Evolutionary conservation across 371 early-diverging fungal species (phyloP).

Genomic region (Umbelopsis sp.): DNA sequence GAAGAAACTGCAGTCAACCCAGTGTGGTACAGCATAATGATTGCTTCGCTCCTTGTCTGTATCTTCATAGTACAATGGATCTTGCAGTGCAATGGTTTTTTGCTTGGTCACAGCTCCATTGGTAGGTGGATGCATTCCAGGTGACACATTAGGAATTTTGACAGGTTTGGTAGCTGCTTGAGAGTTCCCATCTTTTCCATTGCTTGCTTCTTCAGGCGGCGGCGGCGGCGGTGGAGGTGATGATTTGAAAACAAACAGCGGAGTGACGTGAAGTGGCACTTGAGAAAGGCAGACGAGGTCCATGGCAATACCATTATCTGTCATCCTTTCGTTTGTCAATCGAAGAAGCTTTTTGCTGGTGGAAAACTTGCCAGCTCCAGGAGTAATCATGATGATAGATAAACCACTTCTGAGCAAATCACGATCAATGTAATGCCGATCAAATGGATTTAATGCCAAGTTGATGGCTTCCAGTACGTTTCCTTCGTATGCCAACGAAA

Average conservation of each 20-base stretch:
- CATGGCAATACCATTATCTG: constrained; percentile 90
- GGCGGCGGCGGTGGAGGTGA: constrained; percentile 44
- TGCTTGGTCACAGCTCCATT: constrained; percentile 29
- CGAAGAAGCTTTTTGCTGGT: constrained; percentile 84
- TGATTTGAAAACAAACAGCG: constrained; percentile 81
- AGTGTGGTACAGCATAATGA: constrained; percentile 86
- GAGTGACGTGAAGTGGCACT: constrained; percentile 88
- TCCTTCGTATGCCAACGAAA: constrained; percentile 84
- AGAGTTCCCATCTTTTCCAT: neutral
- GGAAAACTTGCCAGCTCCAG: constrained; percentile 86
- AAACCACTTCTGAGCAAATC: constrained; percentile 92
- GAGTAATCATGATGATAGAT: constrained; percentile 90
- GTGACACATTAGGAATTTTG: constrained; percentile 27
- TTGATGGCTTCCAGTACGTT: constrained; percentile 96
- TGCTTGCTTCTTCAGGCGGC: constrained; percentile 16
- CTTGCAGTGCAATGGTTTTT: constrained; percentile 45
- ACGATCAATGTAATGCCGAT: constrained; percentile 91
- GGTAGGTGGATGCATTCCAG: constrained; percentile 34
- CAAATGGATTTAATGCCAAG: constrained; percentile 92
- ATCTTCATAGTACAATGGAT: constrained; percentile 62
- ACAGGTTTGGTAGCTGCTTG: neutral
- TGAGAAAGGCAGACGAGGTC: constrained; percentile 92
- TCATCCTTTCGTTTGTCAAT: constrained; percentile 93
- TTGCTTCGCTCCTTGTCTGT: constrained; percentile 38
- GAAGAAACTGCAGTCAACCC: constrained; percentile 94